Percentiles rank a stretch among this genome's conserved stretches.
These are phyloP conservation scores for Croton setiger DNA, from an alignment of 441 rosid species.

Conservation along the genomic window DNA sequence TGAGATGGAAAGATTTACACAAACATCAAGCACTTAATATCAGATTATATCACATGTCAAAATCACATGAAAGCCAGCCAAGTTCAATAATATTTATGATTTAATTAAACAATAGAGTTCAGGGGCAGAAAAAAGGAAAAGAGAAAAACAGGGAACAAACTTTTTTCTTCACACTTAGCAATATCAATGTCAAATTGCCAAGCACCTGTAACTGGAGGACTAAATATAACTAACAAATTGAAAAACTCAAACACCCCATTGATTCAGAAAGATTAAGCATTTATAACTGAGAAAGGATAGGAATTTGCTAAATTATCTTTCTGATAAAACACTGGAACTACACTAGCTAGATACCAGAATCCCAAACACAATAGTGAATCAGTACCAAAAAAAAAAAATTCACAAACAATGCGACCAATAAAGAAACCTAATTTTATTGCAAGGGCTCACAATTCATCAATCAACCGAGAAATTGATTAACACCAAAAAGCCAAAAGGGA, in stretches of 20 bases:
- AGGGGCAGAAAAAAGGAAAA: neutral
- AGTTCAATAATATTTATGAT: neutral
- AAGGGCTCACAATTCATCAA: neutral
- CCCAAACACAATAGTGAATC: neutral
- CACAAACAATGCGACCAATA: slow-evolving; percentile 11
- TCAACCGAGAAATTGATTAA: neutral
- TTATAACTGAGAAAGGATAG: neutral
- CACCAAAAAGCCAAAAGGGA: neutral
- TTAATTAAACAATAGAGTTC: neutral
- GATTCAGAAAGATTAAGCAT: neutral
- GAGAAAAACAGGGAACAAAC: neutral
- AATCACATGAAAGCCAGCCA: neutral
- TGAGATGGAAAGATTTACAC: neutral
- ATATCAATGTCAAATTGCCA: neutral
- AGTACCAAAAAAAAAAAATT: neutral
- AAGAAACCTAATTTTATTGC: slow-evolving; percentile 1
- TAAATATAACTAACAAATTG: slow-evolving; percentile 1
- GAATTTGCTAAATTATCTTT: neutral
- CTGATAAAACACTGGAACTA: neutral
- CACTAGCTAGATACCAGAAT: neutral
- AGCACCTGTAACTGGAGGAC: neutral
- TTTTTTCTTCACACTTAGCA: neutral
- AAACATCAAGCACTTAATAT: neutral
- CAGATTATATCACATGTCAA: neutral
- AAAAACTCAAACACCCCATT: neutral